A percentile compares a stretch with the other conserved stretches of the same genome.
phyloP scores from a whole-genome alignment of 768 basidiomycete genomes.

The Collybia sp. region DNA sequence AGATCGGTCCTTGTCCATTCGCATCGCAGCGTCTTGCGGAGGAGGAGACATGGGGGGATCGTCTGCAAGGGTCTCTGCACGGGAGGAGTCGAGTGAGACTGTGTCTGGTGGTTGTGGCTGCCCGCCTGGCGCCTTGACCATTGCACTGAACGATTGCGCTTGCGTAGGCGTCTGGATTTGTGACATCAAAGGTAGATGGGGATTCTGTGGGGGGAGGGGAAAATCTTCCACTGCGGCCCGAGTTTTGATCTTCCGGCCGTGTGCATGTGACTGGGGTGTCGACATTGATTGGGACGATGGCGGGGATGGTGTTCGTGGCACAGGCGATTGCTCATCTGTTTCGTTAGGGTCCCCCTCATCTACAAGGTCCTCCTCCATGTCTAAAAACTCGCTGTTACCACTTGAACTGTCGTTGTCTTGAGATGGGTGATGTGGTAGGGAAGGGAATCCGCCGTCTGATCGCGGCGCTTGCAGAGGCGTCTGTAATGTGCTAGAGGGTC shows the following conservation, averaged over 20 bases:
- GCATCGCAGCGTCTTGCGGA: slow-evolving; percentile 13
- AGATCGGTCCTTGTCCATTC: slow-evolving; percentile 13
- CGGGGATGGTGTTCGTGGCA: slow-evolving; percentile 6
- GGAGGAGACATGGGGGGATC: slow-evolving; percentile 13
- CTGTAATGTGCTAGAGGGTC: slow-evolving; percentile 2
- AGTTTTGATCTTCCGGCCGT: slow-evolving; percentile 17
- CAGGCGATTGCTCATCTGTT: slow-evolving; percentile 29
- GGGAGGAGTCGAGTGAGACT: slow-evolving; percentile 4
- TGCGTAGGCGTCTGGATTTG: slow-evolving; percentile 19
- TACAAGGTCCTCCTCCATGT: slow-evolving; percentile 52
- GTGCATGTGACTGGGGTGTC: slow-evolving; percentile 6
- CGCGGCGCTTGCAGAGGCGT: slow-evolving; percentile 5
- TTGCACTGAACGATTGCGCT: slow-evolving; percentile 17
- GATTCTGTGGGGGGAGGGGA: slow-evolving; percentile 36
- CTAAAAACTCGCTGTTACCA: slow-evolving; percentile 53
- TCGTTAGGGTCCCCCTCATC: slow-evolving; percentile 36
- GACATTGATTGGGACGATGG: slow-evolving; percentile 6
- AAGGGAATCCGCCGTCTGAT: not conserved
- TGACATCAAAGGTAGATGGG: slow-evolving; percentile 5
- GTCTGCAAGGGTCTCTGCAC: slow-evolving; percentile 4
- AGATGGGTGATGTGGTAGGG: slow-evolving; percentile 1
- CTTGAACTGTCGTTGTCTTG: slow-evolving; percentile 9
- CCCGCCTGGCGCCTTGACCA: slow-evolving; percentile 9
- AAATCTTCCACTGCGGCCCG: slow-evolving; percentile 47
- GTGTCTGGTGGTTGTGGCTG: slow-evolving; percentile 8